These are phyloP conservation scores for Gomphus bonarii DNA, from an alignment of 1,284 basidiomycete genomes.

Conservation along the genomic window DNA sequence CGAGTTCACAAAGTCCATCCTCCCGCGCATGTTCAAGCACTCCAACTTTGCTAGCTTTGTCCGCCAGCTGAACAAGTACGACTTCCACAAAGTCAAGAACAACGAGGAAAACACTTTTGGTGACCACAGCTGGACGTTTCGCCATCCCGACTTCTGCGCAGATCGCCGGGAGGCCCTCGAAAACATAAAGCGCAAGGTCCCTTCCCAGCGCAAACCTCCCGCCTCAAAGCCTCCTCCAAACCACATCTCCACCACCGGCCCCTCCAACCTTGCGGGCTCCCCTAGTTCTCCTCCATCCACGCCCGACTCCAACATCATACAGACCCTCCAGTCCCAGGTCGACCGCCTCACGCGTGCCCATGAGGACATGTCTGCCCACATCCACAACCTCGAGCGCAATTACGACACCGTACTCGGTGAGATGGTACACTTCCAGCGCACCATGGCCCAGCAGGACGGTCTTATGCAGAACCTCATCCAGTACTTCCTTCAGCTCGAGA, in stretches of 20 bases:
- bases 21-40: slow-evolving; percentile 94
- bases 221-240: slow-evolving; percentile 9
- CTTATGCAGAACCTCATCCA: slow-evolving; percentile 77
- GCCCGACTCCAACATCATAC: slow-evolving; percentile 21
- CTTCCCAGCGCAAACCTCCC: slow-evolving; percentile 50
- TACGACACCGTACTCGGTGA: slow-evolving; percentile 74
- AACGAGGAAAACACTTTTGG: slow-evolving; percentile 70
- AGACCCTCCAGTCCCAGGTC: slow-evolving; percentile 39
- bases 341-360: slow-evolving; percentile 41
- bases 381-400: slow-evolving; percentile 58
- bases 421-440: slow-evolving; percentile 76
- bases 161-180: slow-evolving; percentile 80
- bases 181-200: slow-evolving; percentile 91
- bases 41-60: slow-evolving; percentile 95
- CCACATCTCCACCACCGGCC: slow-evolving; percentile 13
- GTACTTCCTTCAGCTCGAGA: slow-evolving; percentile 69
- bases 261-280: slow-evolving; percentile 20
- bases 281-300: slow-evolving; percentile 20
- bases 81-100: slow-evolving; percentile 92
- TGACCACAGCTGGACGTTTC: slow-evolving; percentile 92
- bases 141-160: slow-evolving; percentile 88
- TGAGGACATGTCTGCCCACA: slow-evolving; percentile 49
- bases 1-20: slow-evolving; percentile 89
- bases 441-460: slow-evolving; percentile 79
- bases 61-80: slow-evolving; percentile 95